These are phyloP conservation scores for Apiospora kogelbergensis DNA, from an alignment of 2,329 filamentous ascomycete species.

Conservation along the genomic window DNA sequence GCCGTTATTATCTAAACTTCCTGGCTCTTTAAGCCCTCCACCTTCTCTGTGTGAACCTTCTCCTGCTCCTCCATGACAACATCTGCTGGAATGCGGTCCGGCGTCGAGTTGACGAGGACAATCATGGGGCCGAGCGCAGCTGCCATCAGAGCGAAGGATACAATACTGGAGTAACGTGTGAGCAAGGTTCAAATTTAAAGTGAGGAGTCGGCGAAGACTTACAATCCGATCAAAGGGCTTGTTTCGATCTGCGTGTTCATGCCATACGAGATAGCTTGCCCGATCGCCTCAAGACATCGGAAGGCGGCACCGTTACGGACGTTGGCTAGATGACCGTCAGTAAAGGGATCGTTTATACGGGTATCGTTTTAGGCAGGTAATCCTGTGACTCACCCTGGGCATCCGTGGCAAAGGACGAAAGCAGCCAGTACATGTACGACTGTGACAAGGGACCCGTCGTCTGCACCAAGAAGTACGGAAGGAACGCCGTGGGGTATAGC, in stretches of 20 bases:
- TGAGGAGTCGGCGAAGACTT: constrained; percentile 17
- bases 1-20: not conserved
- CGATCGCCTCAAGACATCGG: constrained; percentile 39
- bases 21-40: not conserved
- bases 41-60: constrained; percentile 16
- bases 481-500: constrained; percentile 41
- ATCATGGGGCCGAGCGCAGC: constrained; percentile 36
- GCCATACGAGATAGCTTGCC: constrained; percentile 40
- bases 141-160: constrained; percentile 38
- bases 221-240: constrained; percentile 39
- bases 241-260: constrained; percentile 41
- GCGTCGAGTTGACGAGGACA: constrained; percentile 38
- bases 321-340: constrained; percentile 28
- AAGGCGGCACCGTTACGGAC: constrained; percentile 43
- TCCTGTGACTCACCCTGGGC: constrained; percentile 32
- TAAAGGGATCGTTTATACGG: not conserved
- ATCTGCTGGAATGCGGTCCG: constrained; percentile 39
- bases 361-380: not conserved
- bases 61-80: constrained; percentile 35
- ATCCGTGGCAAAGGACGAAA: constrained; percentile 42
- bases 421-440: constrained; percentile 45
- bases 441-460: constrained; percentile 40
- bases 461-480: constrained; percentile 49
- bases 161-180: constrained; percentile 28
- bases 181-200: not conserved